Base-by-base conservation (phyloP, 305 asterid species). In the Fraxinus baroniana region DNA sequence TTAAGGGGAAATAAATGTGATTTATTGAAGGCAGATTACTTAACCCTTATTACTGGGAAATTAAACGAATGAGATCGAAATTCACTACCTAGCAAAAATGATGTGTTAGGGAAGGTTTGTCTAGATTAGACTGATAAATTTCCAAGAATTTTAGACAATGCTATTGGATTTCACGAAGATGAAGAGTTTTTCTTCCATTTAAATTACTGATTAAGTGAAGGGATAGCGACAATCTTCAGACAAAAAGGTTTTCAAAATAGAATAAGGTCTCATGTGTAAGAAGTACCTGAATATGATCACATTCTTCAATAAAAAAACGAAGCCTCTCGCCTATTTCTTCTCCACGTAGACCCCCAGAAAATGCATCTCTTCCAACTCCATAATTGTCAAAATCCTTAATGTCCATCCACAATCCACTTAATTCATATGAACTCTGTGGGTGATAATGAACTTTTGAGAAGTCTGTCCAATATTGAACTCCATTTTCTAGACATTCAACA, bases 381-480 rank as follows among this genome's bases (percentile, higher is more conserved):
- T 92, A 94, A 85, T 91, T 90, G 86, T 90, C 88, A 74, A 93
- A 94, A 70, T 88, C 87, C 82, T 88, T 82, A 49, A 78, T 76
- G 72, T 91, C 92, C 83, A 84, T 87, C 97, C 98, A 92, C 79
- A 88, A 76, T 49, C 97, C 98, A 87, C 84, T 88, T 81, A 95
- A 82, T 86, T 95, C 97, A 85, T 92, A 95, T 85, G 93, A 86
- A 87, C 98, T 95, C 86, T 83, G 94, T 78, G 98, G 99, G 87
- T 93, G 98, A 87, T 91, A 95, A 79, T 94, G 97, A 88, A 92
- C 98, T 89, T 95, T 95, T 13, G 98, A 92, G 88, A 89, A 95
- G 88, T 95, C 99, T 32, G 99, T 94, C 98, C 99, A 94, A 89
- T 90, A 90, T 60, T 88, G 90, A 85, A 95, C 98, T 85, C 81